Evolutionary conservation across 169 alveolate genomes (phyloP).

Genomic region (Miamiensis avidus): DNA sequence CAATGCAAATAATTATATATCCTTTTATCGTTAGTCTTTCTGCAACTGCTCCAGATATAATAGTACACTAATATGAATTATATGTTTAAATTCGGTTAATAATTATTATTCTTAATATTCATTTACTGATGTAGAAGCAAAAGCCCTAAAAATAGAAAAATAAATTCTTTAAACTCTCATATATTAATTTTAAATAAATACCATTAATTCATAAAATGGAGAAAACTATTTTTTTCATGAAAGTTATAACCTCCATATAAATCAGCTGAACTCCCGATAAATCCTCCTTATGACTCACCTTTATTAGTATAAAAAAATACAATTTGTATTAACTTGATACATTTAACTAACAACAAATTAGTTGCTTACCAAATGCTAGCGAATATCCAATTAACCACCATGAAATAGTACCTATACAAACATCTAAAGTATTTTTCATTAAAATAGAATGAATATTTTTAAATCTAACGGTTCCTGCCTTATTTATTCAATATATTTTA

Average conservation of each 20-base stretch:
- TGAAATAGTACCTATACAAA: constrained; percentile 17
- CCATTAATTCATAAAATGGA: background rate
- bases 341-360: too few relatives aligned
- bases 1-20: background rate
- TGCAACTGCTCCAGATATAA: constrained; percentile 48
- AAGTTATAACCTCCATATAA: too few relatives aligned
- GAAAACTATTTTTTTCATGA: too few relatives aligned
- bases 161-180: background rate
- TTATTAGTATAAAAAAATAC: too few relatives aligned
- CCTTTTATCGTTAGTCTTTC: constrained; percentile 37
- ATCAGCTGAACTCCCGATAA: too few relatives aligned
- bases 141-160: constrained; percentile 18
- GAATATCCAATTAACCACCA: constrained; percentile 47
- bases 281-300: too few relatives aligned
- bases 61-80: too few relatives aligned
- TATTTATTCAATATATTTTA: too few relatives aligned
- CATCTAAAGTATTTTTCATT: constrained; percentile 19
- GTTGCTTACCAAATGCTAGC: constrained; percentile 23
- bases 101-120: too few relatives aligned
- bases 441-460: background rate
- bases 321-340: too few relatives aligned
- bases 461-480: background rate
- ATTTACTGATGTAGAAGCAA: constrained; percentile 51
- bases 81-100: too few relatives aligned
- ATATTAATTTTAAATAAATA: too few relatives aligned